A percentile compares a stretch with the other conserved stretches of the same genome.
These are phyloP conservation scores for Penicillium herquei DNA, from an alignment of 495 filamentous ascomycete species.

Conservation along the genomic window DNA sequence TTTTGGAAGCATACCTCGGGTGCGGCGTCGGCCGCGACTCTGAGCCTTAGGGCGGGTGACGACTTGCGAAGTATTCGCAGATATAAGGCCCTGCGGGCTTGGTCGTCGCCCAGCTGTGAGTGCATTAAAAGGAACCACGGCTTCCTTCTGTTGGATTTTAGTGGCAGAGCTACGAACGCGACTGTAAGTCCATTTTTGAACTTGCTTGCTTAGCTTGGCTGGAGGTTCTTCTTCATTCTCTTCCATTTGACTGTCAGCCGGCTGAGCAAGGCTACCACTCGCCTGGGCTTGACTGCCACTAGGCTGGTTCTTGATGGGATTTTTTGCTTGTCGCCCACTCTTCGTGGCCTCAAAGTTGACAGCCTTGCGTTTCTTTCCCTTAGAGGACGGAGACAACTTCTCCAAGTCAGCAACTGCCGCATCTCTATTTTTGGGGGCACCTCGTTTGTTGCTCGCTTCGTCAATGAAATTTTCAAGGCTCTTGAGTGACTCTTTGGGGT, in stretches of 20 bases:
- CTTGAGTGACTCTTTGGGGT: not conserved
- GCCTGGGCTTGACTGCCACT: too few relatives aligned
- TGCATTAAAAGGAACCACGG: not conserved
- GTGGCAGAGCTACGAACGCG: conserved; percentile 15
- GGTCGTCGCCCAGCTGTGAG: conserved; percentile 8
- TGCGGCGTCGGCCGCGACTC: conserved; percentile 20
- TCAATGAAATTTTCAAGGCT: not conserved
- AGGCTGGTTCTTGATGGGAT: not conserved
- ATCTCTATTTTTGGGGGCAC: not conserved
- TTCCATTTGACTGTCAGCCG: not conserved
- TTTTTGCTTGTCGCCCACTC: not conserved
- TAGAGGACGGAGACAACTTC: not conserved
- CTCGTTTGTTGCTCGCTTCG: not conserved
- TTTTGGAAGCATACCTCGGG: conserved; percentile 23
- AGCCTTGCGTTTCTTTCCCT: conserved; percentile 3
- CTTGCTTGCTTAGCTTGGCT: conserved; percentile 18
- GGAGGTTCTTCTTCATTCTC: not conserved
- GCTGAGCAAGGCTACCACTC: not conserved
- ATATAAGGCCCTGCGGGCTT: conserved; percentile 21
- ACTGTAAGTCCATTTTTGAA: conserved; percentile 27
- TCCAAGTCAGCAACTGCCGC: not conserved
- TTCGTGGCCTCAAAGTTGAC: not conserved
- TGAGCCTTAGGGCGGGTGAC: conserved; percentile 3
- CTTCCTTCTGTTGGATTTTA: conserved; percentile 8
- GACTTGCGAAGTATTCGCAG: conserved; percentile 15